A percentile compares a stretch with the other conserved stretches of the same genome.
Evolutionary conservation across 2,329 filamentous ascomycete species (phyloP).

Genomic region (Trichoderma arundinaceum): DNA sequence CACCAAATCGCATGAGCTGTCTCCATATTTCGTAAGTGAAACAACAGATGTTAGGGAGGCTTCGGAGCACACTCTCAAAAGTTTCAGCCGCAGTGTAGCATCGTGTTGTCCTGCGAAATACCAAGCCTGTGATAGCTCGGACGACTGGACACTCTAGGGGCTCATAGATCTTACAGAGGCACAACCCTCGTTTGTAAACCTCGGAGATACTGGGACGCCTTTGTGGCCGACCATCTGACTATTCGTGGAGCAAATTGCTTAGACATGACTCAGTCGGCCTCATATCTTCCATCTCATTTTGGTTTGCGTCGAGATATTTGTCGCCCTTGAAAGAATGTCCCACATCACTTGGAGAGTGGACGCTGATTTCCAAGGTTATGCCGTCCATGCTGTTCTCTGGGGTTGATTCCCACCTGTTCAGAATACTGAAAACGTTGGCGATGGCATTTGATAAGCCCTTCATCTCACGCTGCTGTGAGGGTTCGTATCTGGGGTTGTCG

Average conservation of each 20-base stretch:
- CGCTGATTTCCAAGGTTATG: conserved; percentile 3
- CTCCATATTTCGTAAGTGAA: conserved; percentile 14
- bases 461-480: no score
- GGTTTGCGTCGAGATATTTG: background rate
- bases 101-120: background rate
- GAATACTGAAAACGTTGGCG: background rate
- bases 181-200: no score
- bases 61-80: background rate
- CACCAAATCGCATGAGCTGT: background rate
- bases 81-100: background rate
- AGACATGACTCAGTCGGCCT: background rate
- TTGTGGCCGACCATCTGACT: background rate
- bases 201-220: background rate
- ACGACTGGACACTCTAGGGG: background rate
- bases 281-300: background rate
- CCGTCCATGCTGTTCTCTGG: background rate
- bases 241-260: background rate
- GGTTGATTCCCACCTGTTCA: background rate
- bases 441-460: background rate
- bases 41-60: background rate
- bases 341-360: conserved; percentile 3
- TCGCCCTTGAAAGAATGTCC: background rate
- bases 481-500: background rate
- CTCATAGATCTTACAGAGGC: no score
- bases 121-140: background rate